Conservation (phyloP, 805 yeast genomes). For the Starmerella potacharoeniae region DNA sequence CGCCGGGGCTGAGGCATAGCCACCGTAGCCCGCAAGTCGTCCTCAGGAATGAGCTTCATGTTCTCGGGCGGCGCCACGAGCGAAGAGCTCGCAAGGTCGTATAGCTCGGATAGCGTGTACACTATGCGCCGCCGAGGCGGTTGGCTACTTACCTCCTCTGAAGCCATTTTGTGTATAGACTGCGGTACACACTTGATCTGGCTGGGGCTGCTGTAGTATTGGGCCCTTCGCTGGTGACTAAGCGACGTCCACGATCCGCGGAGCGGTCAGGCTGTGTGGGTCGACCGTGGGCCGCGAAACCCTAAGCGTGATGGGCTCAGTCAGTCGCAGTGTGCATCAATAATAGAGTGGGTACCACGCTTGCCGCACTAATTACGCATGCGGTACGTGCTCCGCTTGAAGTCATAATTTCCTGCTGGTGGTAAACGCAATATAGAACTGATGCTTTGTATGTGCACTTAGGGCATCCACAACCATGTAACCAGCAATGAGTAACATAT, state of each 20-base stretch:
- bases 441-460: too few relatives aligned
- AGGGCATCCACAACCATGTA: too few relatives aligned
- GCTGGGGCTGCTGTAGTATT: background rate
- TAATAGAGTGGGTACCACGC: too few relatives aligned
- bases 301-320: background rate
- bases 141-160: background rate
- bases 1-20: background rate
- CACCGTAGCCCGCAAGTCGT: slow-evolving; percentile 6
- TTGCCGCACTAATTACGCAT: too few relatives aligned
- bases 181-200: background rate
- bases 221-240: background rate
- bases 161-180: background rate
- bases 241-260: background rate
- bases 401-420: too few relatives aligned
- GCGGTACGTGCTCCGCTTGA: too few relatives aligned
- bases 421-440: too few relatives aligned
- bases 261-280: background rate
- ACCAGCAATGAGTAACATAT: too few relatives aligned
- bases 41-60: slow-evolving; percentile 8
- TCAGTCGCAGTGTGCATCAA: too few relatives aligned
- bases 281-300: background rate
- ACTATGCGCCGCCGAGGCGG: slow-evolving; percentile 1
- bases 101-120: slow-evolving; percentile 19
- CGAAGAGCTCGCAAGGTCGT: slow-evolving; percentile 22
- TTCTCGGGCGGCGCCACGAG: slow-evolving; percentile 20